Evolutionary conservation across 495 filamentous ascomycete genomes (phyloP).

Genomic region (Hapsidospora chrysogenum): DNA sequence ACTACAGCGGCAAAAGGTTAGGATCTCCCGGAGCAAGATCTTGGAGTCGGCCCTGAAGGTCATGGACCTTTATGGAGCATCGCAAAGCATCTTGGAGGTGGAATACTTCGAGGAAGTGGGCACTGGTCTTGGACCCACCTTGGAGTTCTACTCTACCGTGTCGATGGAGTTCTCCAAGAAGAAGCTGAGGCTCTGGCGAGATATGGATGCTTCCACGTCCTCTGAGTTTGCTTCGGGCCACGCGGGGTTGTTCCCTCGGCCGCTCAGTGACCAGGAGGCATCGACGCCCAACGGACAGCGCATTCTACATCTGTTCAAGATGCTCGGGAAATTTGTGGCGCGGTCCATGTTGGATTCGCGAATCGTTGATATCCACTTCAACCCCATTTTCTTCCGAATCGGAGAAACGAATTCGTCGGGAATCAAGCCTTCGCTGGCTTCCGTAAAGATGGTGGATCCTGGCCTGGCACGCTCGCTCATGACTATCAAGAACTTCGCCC

Average conservation of each 20-base stretch:
- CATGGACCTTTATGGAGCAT: slow-evolving; percentile 98
- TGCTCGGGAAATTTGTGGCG: slow-evolving; percentile 94
- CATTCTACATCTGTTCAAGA: slow-evolving; percentile 75
- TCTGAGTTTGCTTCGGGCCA: slow-evolving; percentile 79
- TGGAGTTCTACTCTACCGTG: slow-evolving; percentile 97
- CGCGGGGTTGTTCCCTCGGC: slow-evolving; percentile 80
- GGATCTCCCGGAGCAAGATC: slow-evolving; percentile 82
- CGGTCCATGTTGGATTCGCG: slow-evolving; percentile 96
- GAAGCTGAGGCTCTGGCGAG: slow-evolving; percentile 91
- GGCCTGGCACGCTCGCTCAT: slow-evolving; percentile 74
- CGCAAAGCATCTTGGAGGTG: slow-evolving; percentile 87
- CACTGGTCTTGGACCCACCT: slow-evolving; percentile 85
- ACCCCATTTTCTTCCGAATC: slow-evolving; percentile 93
- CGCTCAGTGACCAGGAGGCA: slow-evolving; percentile 67
- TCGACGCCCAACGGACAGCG: slow-evolving; percentile 61
- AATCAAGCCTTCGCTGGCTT: slow-evolving; percentile 77
- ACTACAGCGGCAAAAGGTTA: slow-evolving; percentile 90
- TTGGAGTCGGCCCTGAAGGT: slow-evolving; percentile 95
- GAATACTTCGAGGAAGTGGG: slow-evolving; percentile 99
- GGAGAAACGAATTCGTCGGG: slow-evolving; percentile 43
- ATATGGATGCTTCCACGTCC: slow-evolving; percentile 59
- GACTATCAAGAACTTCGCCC: slow-evolving; percentile 73
- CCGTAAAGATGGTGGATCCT: slow-evolving; percentile 77
- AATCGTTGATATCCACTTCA: slow-evolving; percentile 97
- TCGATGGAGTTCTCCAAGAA: slow-evolving; percentile 96